Evolutionary conservation across 2,329 filamentous ascomycete species (phyloP).

Genomic region (Ophiostoma angusticollis): DNA sequence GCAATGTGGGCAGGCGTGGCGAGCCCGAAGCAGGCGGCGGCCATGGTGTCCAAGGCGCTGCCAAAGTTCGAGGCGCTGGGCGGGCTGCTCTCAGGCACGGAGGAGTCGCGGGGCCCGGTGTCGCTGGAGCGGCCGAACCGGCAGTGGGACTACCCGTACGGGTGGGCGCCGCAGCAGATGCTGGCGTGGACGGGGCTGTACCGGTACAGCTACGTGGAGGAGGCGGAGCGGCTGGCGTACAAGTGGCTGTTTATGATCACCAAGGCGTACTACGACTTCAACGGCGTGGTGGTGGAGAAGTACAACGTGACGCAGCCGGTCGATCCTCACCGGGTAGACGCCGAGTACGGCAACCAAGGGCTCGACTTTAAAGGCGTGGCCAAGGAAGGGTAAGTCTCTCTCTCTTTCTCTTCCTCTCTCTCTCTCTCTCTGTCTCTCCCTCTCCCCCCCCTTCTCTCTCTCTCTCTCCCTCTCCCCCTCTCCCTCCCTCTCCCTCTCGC

Average conservation of each 20-base stretch:
- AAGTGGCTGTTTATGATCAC: slow-evolving; percentile 98
- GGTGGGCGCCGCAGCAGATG: slow-evolving; percentile 98
- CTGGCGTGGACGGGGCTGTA: slow-evolving; percentile 89
- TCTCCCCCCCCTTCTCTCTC: background rate
- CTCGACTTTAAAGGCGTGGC: slow-evolving; percentile 90
- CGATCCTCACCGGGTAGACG: slow-evolving; percentile 86
- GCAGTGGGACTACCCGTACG: slow-evolving; percentile 97
- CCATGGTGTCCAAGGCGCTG: slow-evolving; percentile 67
- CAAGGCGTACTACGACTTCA: slow-evolving; percentile 96
- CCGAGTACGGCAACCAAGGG: slow-evolving; percentile 96
- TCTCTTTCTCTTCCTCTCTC: background rate
- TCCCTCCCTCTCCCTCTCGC: no score
- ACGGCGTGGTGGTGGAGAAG: slow-evolving; percentile 96
- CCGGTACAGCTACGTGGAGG: slow-evolving; percentile 82
- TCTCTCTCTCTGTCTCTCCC: background rate
- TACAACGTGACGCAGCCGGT: slow-evolving; percentile 88
- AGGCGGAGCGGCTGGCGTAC: slow-evolving; percentile 81
- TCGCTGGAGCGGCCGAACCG: slow-evolving; percentile 78
- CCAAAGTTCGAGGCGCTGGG: slow-evolving; percentile 82
- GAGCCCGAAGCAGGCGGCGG: slow-evolving; percentile 72
- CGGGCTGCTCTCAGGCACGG: slow-evolving; percentile 77
- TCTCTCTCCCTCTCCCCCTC: slow-evolving; percentile 2
- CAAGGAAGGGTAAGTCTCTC: slow-evolving; percentile 70
- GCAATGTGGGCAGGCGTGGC: slow-evolving; percentile 89
- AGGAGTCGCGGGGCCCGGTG: slow-evolving; percentile 71